phyloP scores from a whole-genome alignment of 306 rosid genomes.

The Acacia acuminata region DNA sequence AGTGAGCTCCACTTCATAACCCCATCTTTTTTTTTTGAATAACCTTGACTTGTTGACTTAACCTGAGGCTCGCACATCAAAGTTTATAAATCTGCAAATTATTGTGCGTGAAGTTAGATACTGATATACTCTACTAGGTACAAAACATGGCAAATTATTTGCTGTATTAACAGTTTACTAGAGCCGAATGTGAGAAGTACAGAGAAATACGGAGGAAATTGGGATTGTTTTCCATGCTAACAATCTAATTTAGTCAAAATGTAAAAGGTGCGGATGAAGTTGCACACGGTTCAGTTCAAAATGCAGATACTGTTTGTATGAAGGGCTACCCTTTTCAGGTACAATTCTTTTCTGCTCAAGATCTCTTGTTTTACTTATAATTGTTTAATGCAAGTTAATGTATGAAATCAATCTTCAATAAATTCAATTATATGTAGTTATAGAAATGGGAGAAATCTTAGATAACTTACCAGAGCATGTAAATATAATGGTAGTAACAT shows the following conservation, averaged over 20 bases:
- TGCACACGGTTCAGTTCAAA: not conserved
- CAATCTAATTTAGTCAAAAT: not conserved
- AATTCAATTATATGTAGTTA: not conserved
- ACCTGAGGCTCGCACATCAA: conserved; percentile 5
- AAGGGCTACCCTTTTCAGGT: not conserved
- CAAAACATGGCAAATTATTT: not conserved
- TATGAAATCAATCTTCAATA: not conserved
- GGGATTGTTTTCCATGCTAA: not conserved
- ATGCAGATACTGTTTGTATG: not conserved
- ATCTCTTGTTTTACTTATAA: not conserved
- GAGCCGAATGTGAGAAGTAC: not conserved
- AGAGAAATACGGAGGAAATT: not conserved
- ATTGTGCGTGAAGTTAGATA: not conserved
- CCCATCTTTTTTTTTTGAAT: not conserved
- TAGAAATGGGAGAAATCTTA: not conserved
- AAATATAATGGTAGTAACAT: conserved; percentile 22
- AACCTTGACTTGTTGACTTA: conserved; percentile 17
- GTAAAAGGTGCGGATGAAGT: not conserved
- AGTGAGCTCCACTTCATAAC: conserved; percentile 10
- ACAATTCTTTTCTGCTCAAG: not conserved
- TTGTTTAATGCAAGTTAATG: not conserved
- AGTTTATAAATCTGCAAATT: conserved; percentile 33
- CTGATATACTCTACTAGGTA: not conserved
- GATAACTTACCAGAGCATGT: conserved; percentile 35
- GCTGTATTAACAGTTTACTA: not conserved